Percentiles rank a stretch among this genome's conserved stretches.
phyloP scores from a whole-genome alignment of 2,329 filamentous ascomycete species.

The Botrytis fabae region DNA sequence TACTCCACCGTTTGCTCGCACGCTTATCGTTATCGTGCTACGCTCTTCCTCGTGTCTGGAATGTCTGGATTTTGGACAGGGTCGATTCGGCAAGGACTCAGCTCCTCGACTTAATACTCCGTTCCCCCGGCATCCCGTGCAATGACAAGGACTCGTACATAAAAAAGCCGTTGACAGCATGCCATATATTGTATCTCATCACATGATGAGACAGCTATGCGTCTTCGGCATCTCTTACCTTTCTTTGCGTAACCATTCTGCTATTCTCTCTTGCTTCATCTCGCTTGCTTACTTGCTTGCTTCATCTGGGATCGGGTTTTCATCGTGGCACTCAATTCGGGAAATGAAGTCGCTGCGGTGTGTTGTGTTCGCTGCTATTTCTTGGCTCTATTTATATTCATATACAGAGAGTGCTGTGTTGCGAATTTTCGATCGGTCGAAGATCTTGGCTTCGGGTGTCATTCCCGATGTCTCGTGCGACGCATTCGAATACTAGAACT shows the following conservation, averaged over 20 bases:
- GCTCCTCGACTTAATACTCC: neutral
- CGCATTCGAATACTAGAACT: neutral
- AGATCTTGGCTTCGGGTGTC: conserved; percentile 1
- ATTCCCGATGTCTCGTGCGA: neutral
- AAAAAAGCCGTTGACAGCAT: neutral
- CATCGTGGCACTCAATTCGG: neutral
- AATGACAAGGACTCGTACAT: neutral
- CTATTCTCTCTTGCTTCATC: neutral
- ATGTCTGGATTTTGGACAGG: neutral
- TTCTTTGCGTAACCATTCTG: neutral
- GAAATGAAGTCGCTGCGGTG: neutral
- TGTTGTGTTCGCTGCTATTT: neutral
- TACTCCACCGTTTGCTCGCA: neutral
- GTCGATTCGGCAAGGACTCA: neutral
- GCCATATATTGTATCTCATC: neutral
- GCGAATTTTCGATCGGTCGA: neutral
- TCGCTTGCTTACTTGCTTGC: neutral
- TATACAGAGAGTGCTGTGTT: neutral
- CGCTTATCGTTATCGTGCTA: conserved; percentile 13
- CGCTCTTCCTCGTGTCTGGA: neutral
- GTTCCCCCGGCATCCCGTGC: neutral
- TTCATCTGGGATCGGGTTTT: conserved; percentile 5
- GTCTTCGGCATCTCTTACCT: neutral
- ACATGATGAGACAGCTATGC: conserved; percentile 6
- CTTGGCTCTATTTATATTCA: neutral